phyloP scores from a whole-genome alignment of 163 green algal genomes.

The Chloromonas sp. region DNA sequence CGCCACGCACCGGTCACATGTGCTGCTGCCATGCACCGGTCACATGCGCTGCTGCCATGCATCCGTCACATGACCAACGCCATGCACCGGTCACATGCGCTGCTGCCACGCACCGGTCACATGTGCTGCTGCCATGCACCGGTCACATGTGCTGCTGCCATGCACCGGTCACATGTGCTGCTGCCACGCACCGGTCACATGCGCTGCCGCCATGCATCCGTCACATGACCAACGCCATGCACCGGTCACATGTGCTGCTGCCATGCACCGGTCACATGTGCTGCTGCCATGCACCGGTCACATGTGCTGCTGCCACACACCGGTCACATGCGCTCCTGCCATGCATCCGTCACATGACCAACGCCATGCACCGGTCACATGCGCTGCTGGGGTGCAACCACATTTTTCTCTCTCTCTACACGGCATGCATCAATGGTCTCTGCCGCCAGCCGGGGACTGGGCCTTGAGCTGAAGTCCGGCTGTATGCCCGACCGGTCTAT shows the following conservation, averaged over 20 bases:
- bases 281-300: not conserved
- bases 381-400: not conserved
- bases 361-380: not conserved
- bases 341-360: not conserved
- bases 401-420: not conserved
- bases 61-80: no score
- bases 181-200: not conserved
- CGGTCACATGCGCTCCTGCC: not conserved
- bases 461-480: constrained; percentile 27
- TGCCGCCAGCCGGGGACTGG: constrained; percentile 2
- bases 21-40: no score
- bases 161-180: not conserved
- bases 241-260: not conserved
- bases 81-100: no score
- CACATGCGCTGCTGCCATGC: no score
- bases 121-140: no score
- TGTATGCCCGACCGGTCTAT: constrained; percentile 70
- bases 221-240: no score
- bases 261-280: not conserved
- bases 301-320: not conserved
- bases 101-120: no score
- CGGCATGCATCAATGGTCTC: constrained; percentile 14
- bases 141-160: not conserved
- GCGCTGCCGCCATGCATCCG: not conserved
- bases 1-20: no score